phyloP scores from a whole-genome alignment of 129 eudicot species.

The Apium graveolens region DNA sequence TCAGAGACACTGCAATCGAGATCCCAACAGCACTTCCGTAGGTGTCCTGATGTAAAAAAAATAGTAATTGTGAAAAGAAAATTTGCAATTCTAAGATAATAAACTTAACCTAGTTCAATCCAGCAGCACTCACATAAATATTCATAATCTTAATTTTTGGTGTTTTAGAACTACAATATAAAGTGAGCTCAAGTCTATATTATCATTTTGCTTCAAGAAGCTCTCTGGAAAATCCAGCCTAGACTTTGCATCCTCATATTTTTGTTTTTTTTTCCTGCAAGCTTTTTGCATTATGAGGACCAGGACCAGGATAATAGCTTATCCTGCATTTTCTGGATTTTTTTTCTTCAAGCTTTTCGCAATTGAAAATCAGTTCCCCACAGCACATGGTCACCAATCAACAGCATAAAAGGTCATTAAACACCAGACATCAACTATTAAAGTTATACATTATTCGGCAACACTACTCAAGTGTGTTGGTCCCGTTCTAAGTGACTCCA shows the following conservation, averaged over 20 bases:
- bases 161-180: too few relatives aligned
- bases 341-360: constrained; percentile 68
- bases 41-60: background rate
- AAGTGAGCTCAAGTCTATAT: background rate
- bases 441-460: background rate
- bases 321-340: constrained; percentile 73
- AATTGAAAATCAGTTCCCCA: constrained; percentile 58
- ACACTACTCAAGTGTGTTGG: background rate
- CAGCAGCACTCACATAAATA: too few relatives aligned
- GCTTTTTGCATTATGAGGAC: constrained; percentile 45
- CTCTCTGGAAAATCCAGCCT: background rate
- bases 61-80: too few relatives aligned
- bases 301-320: constrained; percentile 40
- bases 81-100: too few relatives aligned
- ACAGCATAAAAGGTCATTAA: constrained; percentile 41
- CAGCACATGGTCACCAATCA: constrained; percentile 51
- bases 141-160: background rate
- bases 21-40: background rate
- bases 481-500: background rate
- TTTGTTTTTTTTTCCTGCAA: constrained; percentile 36
- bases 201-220: background rate
- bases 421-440: background rate
- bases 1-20: background rate
- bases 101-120: too few relatives aligned
- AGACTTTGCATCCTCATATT: background rate